These are phyloP conservation scores for Volvox reticuliferus DNA, from an alignment of 139 green algal genomes.

Conservation along the genomic window DNA sequence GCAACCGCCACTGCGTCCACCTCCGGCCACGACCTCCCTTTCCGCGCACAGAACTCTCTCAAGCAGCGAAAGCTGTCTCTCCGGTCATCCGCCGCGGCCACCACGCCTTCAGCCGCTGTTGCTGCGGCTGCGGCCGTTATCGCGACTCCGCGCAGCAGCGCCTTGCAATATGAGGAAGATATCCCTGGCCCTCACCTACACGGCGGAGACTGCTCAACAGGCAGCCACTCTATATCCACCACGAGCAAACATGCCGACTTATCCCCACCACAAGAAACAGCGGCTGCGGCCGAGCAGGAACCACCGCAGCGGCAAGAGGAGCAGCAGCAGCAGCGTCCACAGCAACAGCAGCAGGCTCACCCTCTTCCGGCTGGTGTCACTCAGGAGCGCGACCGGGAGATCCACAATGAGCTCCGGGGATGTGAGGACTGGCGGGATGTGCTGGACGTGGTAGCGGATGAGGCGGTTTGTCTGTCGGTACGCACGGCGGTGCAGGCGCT, in stretches of 20 bases:
- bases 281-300: neutral
- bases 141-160: neutral
- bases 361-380: neutral
- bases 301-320: neutral
- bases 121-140: neutral
- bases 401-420: constrained; percentile 43
- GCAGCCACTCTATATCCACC: no score
- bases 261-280: neutral
- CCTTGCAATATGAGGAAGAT: neutral
- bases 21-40: neutral
- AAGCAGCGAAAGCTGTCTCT: neutral
- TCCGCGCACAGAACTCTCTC: neutral
- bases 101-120: neutral
- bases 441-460: constrained; percentile 49
- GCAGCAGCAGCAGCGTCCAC: neutral
- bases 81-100: neutral
- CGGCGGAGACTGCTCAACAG: no score
- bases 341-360: neutral
- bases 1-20: constrained; percentile 22
- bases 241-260: neutral
- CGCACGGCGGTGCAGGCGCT: constrained; percentile 30
- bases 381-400: constrained; percentile 20
- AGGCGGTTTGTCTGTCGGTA: constrained; percentile 19
- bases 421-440: constrained; percentile 57
- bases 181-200: neutral